Evolutionary conservation across 805 yeast genomes (phyloP).

Genomic region (Saccharomycopsis babjevae): DNA sequence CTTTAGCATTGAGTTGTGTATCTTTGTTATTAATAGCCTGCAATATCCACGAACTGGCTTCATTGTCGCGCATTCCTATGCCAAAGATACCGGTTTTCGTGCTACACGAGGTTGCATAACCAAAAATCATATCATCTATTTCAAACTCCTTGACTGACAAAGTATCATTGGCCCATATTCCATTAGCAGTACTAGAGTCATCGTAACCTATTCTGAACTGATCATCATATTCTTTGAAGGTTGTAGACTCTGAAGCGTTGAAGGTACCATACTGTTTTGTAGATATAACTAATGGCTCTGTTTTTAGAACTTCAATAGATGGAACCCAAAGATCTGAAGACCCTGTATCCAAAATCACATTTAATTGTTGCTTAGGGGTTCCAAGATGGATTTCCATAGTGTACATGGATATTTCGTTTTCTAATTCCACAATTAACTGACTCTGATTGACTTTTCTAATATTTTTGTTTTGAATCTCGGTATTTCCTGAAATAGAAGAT

Average conservation of each 20-base stretch:
- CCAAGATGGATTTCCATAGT: conserved; percentile 85
- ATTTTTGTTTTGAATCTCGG: conserved; percentile 2
- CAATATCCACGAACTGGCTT: conserved; percentile 29
- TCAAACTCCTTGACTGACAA: conserved; percentile 40
- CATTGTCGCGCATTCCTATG: conserved; percentile 48
- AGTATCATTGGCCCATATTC: conserved; percentile 55
- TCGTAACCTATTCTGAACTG: conserved; percentile 34
- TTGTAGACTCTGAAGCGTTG: conserved; percentile 24
- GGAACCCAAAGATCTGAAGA: conserved; percentile 97
- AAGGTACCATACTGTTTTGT: conserved; percentile 36
- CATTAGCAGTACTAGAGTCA: conserved; percentile 39
- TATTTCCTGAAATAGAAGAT: background rate
- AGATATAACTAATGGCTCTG: conserved; percentile 32
- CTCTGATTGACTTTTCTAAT: background rate
- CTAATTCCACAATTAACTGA: conserved; percentile 3
- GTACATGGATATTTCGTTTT: conserved; percentile 31
- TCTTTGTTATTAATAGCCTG: conserved; percentile 23
- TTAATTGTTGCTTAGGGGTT: conserved; percentile 85
- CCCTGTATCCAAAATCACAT: conserved; percentile 92
- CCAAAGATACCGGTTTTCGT: conserved; percentile 57
- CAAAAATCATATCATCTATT: conserved; percentile 50
- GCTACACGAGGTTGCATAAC: conserved; percentile 55
- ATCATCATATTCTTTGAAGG: conserved; percentile 26
- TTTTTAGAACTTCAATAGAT: conserved; percentile 1
- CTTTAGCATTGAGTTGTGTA: background rate